Percentiles rank a stretch among this genome's conserved stretches.
phyloP scores from a whole-genome alignment of 129 eudicot genomes.

The Artemisia tridentata region DNA sequence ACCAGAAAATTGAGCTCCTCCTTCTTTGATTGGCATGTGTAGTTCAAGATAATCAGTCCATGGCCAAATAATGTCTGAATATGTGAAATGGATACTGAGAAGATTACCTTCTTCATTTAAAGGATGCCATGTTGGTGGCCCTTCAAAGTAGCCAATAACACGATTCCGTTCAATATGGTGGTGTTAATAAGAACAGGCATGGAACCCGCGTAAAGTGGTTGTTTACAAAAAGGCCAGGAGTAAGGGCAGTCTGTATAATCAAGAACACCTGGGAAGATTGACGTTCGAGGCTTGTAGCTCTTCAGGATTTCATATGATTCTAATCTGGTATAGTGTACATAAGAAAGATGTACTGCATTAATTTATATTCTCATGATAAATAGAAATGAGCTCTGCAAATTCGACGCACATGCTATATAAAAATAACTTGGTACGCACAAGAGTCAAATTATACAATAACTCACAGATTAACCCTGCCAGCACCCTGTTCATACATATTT shows the following conservation, averaged over 20 bases:
- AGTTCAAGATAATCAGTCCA: conserved; percentile 95
- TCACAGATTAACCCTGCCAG: no score
- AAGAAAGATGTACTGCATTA: no score
- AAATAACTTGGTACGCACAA: no score
- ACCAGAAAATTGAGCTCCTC: conserved; percentile 86
- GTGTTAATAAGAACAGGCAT: conserved; percentile 94
- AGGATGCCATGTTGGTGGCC: conserved; percentile 85
- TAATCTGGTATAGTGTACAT: no score
- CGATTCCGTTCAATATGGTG: conserved; percentile 93
- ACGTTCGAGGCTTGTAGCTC: conserved; percentile 70
- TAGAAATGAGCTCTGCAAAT: no score
- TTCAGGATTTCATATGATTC: conserved; percentile 70
- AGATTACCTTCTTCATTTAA: conserved; percentile 83
- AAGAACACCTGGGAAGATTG: conserved; percentile 73
- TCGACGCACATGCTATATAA: no score
- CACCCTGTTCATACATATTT: conserved; percentile 84
- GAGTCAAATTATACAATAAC: no score
- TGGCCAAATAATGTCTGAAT: conserved; percentile 91
- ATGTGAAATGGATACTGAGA: conserved; percentile 79
- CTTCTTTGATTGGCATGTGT: conserved; percentile 95
- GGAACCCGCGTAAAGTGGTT: conserved; percentile 92
- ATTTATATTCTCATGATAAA: no score
- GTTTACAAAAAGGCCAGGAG: conserved; percentile 97
- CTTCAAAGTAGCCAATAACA: conserved; percentile 66
- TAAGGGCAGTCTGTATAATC: conserved; percentile 90